Percentiles rank a stretch among this genome's conserved stretches.
Conservation (phyloP, 176 grass and related monocot species). For the Carex kokanica region DNA sequence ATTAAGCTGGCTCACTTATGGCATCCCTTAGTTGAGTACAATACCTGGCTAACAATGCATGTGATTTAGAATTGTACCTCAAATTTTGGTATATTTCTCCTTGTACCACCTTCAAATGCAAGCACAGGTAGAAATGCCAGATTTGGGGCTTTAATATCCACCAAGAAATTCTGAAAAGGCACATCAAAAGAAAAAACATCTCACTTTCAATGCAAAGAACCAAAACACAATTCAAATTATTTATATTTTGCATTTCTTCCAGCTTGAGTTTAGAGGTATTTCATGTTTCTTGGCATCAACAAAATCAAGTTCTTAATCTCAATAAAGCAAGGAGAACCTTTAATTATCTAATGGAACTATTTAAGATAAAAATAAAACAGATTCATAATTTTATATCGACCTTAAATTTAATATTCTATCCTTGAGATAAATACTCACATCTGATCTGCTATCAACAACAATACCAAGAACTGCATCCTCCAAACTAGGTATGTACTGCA, state of each 20-base stretch:
- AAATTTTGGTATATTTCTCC: constrained; percentile 90
- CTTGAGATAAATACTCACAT: constrained; percentile 55
- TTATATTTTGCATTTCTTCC: not conserved
- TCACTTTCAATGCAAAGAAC: not conserved
- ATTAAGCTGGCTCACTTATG: not conserved
- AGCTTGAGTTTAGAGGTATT: not conserved
- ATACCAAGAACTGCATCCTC: constrained; percentile 75
- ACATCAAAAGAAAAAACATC: not conserved
- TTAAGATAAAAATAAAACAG: not conserved
- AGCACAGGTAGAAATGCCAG: constrained; percentile 71
- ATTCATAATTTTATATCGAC: not conserved
- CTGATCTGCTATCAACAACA: constrained; percentile 80
- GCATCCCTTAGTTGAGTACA: not conserved
- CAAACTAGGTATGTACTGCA: constrained; percentile 66
- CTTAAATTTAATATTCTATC: constrained; percentile 21
- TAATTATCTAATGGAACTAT: not conserved
- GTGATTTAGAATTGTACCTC: constrained; percentile 51
- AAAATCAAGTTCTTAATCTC: not conserved
- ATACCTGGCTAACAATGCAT: not conserved
- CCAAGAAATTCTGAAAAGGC: constrained; percentile 74
- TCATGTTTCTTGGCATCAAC: not conserved
- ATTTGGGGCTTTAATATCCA: constrained; percentile 88
- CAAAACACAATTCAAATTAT: constrained; percentile 16
- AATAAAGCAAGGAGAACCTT: not conserved
- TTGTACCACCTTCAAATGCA: constrained; percentile 93